Conservation (phyloP, 768 basidiomycete species). For the Russula earlei region DNA sequence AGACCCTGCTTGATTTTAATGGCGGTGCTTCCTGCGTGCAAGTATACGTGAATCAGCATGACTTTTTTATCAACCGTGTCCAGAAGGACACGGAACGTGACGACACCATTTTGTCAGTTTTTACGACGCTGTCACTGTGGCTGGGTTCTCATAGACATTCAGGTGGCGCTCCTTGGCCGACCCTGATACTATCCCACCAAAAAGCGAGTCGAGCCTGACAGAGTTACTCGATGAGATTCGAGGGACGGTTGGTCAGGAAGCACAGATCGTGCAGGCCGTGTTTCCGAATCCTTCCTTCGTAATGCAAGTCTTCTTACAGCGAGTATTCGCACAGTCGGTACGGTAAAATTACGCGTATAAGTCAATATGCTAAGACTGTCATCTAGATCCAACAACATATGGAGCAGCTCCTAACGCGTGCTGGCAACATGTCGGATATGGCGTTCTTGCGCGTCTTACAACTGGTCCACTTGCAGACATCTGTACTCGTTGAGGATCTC, state of each 20-base stretch:
- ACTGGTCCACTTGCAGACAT: slow-evolving; percentile 72
- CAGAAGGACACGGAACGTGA: slow-evolving; percentile 49
- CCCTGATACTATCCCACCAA: slow-evolving; percentile 69
- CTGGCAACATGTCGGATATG: slow-evolving; percentile 69
- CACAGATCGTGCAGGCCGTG: slow-evolving; percentile 96
- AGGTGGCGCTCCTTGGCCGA: slow-evolving; percentile 82
- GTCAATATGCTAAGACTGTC: not conserved
- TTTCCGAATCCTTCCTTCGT: slow-evolving; percentile 95
- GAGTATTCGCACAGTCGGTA: slow-evolving; percentile 96
- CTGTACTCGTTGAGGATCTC: slow-evolving; percentile 78
- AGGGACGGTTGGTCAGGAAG: slow-evolving; percentile 86
- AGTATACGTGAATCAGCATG: slow-evolving; percentile 98
- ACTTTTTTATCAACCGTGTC: slow-evolving; percentile 96
- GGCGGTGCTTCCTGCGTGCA: slow-evolving; percentile 95
- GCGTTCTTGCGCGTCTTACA: slow-evolving; percentile 88
- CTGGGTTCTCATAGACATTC: not conserved
- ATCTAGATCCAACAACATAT: slow-evolving; percentile 96
- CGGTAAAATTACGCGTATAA: slow-evolving; percentile 29
- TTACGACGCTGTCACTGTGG: not conserved
- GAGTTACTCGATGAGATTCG: slow-evolving; percentile 84
- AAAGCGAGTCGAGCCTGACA: slow-evolving; percentile 65
- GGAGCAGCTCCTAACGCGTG: slow-evolving; percentile 76
- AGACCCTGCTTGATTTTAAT: slow-evolving; percentile 94
- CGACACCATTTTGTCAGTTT: slow-evolving; percentile 46
- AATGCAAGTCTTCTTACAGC: slow-evolving; percentile 95